Evolutionary conservation across 306 rosid species (phyloP).

Genomic region (Vicia faba): DNA sequence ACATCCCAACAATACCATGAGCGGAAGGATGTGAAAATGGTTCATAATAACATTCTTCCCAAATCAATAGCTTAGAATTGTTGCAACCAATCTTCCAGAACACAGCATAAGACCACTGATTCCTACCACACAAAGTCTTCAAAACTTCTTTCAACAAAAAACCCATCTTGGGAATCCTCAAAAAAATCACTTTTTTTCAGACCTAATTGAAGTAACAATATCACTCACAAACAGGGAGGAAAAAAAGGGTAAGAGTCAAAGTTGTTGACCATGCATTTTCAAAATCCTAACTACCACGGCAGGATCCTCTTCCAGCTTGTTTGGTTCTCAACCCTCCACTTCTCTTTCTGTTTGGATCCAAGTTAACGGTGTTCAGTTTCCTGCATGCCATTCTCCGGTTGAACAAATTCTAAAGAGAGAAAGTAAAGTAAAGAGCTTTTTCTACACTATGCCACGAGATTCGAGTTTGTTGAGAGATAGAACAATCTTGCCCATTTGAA

Average conservation of each 20-base stretch:
- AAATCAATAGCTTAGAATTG: constrained; percentile 74
- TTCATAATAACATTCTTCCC: constrained; percentile 90
- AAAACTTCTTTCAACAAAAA: constrained; percentile 72
- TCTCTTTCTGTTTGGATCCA: constrained; percentile 81
- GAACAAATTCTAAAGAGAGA: constrained; percentile 38
- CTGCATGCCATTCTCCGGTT: constrained; percentile 70
- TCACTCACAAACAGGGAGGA: constrained; percentile 38
- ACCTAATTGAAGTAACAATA: constrained; percentile 26
- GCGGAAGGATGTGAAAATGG: constrained; percentile 46
- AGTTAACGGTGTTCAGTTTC: constrained; percentile 49
- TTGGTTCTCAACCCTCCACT: constrained; percentile 91
- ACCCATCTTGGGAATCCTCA: constrained; percentile 59
- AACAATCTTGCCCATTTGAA: constrained; percentile 37
- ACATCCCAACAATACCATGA: constrained; percentile 41
- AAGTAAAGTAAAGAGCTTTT: constrained; percentile 14
- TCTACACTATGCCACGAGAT: constrained; percentile 77
- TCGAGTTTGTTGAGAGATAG: constrained; percentile 53
- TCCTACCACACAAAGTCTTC: constrained; percentile 63
- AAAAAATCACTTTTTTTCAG: constrained; percentile 8
- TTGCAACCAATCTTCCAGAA: constrained; percentile 96
- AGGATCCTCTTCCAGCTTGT: constrained; percentile 99
- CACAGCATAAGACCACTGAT: constrained; percentile 92
- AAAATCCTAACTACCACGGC: constrained; percentile 93
- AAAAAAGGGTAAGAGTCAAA: constrained; percentile 32
- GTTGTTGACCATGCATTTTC: constrained; percentile 50